These are phyloP conservation scores for Apiotrichum brassicae DNA, from an alignment of 1,284 basidiomycete genomes.

Conservation along the genomic window DNA sequence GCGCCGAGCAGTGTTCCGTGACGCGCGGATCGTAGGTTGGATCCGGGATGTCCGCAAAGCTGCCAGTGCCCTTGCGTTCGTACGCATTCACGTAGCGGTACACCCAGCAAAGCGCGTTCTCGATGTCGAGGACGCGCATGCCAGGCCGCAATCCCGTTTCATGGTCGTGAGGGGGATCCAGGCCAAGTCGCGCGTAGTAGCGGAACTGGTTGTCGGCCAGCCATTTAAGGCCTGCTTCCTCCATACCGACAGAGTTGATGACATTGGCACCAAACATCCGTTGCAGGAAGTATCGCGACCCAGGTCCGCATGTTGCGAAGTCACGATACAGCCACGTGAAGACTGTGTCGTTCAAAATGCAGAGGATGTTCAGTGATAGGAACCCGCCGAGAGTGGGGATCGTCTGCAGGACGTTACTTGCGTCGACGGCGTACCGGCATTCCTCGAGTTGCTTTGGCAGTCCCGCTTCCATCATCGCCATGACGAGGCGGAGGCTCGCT, in stretches of 20 bases:
- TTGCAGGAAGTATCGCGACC: slow-evolving; percentile 18
- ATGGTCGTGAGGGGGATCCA: slow-evolving; percentile 27
- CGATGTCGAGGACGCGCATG: slow-evolving; percentile 29
- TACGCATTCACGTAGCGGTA: slow-evolving; percentile 27
- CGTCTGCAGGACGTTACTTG: slow-evolving; percentile 21
- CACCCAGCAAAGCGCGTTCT: slow-evolving; percentile 34
- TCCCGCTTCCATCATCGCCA: slow-evolving; percentile 23
- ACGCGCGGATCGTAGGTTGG: slow-evolving; percentile 11
- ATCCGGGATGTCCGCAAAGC: slow-evolving; percentile 11
- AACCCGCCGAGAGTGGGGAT: slow-evolving; percentile 30
- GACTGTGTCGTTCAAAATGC: slow-evolving; percentile 22
- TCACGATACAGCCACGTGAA: slow-evolving; percentile 22
- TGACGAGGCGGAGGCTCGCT: slow-evolving; percentile 24
- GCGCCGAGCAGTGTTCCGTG: slow-evolving; percentile 5
- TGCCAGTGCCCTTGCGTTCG: slow-evolving; percentile 2
- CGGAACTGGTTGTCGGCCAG: slow-evolving; percentile 30
- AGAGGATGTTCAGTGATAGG: slow-evolving; percentile 23
- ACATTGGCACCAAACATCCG: slow-evolving; percentile 23
- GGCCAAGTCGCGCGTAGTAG: slow-evolving; percentile 25
- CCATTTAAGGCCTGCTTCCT: slow-evolving; percentile 31
- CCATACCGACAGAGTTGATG: slow-evolving; percentile 24
- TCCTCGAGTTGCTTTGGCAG: slow-evolving; percentile 16
- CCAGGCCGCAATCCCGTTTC: slow-evolving; percentile 22
- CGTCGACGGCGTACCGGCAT: slow-evolving; percentile 29
- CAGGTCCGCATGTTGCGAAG: slow-evolving; percentile 33